Base-by-base conservation (phyloP, 257 asterid genomes). In the Knoxia roxburghii region DNA sequence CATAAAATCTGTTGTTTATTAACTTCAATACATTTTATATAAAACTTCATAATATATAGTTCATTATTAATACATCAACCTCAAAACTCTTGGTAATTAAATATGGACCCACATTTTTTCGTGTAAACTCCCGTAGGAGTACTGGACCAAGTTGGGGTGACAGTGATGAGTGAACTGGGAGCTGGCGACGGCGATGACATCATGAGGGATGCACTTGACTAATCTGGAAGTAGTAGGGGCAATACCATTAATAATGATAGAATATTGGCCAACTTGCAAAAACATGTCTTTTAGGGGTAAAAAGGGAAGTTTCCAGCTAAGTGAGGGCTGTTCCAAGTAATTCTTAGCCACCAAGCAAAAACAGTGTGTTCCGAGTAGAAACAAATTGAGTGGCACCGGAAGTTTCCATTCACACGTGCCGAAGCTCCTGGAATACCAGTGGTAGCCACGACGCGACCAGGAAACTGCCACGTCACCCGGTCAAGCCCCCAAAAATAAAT, bases 401-500 rank as follows among this genome's bases (percentile, higher is more conserved):
- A 59, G 15, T 6, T 37, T 60, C 50, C 32, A 6, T 15, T 50
- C 6, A 41, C 67, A 62, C 67, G 67, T 62, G 67, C 53, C 39
- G 37, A 23, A 41, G 11, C 37, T 52, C 67, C 12, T 62, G 67
- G 67, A 13, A 1, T 23, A 5, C 52, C 21, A 23, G 24, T 39
- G 33, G n/a, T n/a, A n/a, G 52, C 35, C 67, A 40, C 67, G 52
- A 62, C 67, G 15, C 67, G 67, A 41, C 67, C 41, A 62, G 24
- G 39, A 15, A 41, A 24, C 24, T 26, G 53, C 53, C 67, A 62
- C 67, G 53, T 62, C 53, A 24, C 7, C 39, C 17, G 18, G 5
- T 23, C 49, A 43, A 21, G n/a, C n/a, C n/a, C n/a, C n/a, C 21
- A 20, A 5, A 35, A 2, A 2, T 3, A 37, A 39, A 12, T 37